These are phyloP conservation scores for Nepenthes alata DNA, from an alignment of 179 eudicot genomes.

Conservation along the genomic window DNA sequence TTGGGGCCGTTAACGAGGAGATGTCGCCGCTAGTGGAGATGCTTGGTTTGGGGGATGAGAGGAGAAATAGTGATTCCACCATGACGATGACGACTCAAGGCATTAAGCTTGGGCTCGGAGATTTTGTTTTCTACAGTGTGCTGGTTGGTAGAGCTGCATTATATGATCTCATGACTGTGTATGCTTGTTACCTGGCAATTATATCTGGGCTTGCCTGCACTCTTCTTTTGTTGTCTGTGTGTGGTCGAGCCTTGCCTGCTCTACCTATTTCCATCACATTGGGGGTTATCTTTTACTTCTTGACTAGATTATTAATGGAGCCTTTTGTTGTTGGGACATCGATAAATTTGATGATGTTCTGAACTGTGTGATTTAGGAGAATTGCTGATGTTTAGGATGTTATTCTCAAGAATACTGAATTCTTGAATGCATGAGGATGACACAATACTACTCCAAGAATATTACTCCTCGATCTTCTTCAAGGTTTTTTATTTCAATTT, in stretches of 20 bases:
- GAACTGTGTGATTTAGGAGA: conserved; percentile 7
- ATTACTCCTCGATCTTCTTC: no score
- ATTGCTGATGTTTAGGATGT: no score
- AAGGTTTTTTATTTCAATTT: no score
- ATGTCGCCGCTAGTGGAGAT: conserved; percentile 33
- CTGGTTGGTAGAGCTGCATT: conserved; percentile 97
- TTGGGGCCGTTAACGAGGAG: conserved; percentile 27
- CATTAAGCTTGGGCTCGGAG: conserved; percentile 86
- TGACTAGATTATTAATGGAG: conserved; percentile 86
- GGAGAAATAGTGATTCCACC: conserved; percentile 14
- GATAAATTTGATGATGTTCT: conserved; percentile 80
- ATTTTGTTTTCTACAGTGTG: conserved; percentile 89
- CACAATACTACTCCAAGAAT: no score
- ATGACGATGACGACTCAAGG: conserved; percentile 20
- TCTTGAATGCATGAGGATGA: no score
- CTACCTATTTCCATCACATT: conserved; percentile 78
- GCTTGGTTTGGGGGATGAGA: conserved; percentile 16
- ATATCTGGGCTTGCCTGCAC: conserved; percentile 90
- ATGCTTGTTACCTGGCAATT: conserved; percentile 94
- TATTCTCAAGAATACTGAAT: no score
- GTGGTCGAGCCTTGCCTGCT: conserved; percentile 81
- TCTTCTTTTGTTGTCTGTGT: conserved; percentile 67
- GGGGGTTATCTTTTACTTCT: conserved; percentile 77
- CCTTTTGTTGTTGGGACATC: conserved; percentile 83
- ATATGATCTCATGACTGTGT: conserved; percentile 96